These are phyloP conservation scores for Salix purpurea DNA, from an alignment of 345 rosid genomes.

Conservation along the genomic window DNA sequence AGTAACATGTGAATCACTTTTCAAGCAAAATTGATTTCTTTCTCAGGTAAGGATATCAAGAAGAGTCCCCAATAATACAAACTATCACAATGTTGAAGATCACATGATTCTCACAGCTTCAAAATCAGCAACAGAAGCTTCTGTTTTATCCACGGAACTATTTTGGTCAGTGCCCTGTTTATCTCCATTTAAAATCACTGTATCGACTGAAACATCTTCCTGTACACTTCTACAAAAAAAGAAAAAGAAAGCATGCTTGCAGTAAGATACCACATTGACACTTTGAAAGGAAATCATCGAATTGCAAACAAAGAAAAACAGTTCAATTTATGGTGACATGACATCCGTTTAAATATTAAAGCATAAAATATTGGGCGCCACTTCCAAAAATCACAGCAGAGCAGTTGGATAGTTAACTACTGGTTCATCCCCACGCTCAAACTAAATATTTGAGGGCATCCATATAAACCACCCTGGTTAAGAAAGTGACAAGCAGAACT, in stretches of 20 bases:
- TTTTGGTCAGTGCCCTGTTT: constrained; percentile 43
- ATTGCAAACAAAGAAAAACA: neutral
- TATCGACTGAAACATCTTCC: constrained; percentile 48
- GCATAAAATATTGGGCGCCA: neutral
- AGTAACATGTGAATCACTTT: constrained; percentile 3
- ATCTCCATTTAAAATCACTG: constrained; percentile 53
- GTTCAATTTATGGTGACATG: neutral
- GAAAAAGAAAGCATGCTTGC: neutral
- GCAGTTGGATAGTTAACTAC: neutral
- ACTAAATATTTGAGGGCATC: neutral
- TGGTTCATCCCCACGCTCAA: neutral
- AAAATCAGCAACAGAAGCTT: constrained; percentile 27
- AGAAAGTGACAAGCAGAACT: neutral
- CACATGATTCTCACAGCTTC: constrained; percentile 41
- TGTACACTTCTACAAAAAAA: constrained; percentile 50
- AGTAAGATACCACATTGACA: constrained; percentile 1
- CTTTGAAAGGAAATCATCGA: neutral
- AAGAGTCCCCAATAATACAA: neutral
- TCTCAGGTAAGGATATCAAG: neutral
- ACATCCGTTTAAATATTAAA: neutral
- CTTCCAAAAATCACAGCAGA: neutral
- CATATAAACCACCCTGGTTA: neutral
- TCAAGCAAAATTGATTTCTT: neutral
- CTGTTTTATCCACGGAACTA: constrained; percentile 44
- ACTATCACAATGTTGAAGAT: neutral